These are phyloP conservation scores for Plasmopara halstedii DNA, from an alignment of 352 stramenopile genomes.

Conservation along the genomic window DNA sequence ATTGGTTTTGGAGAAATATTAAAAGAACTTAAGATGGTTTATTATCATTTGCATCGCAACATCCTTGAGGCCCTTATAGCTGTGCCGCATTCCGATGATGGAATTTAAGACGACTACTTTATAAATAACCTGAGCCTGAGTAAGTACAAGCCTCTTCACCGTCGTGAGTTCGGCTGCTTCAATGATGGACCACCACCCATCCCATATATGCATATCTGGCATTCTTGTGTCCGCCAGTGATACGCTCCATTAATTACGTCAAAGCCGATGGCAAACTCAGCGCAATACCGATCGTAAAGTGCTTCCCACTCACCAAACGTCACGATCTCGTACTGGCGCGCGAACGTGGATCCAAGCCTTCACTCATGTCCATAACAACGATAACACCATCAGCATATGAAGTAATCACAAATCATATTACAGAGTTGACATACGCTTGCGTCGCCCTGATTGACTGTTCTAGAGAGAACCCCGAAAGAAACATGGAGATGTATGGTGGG, in stretches of 20 bases:
- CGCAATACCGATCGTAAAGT: slow-evolving; percentile 68
- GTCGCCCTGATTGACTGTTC: slow-evolving; percentile 68
- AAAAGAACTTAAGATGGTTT: too few relatives aligned
- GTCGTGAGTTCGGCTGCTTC: slow-evolving; percentile 40
- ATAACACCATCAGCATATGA: neutral
- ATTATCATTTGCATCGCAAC: too few relatives aligned
- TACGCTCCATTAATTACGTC: slow-evolving; percentile 72
- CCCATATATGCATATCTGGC: slow-evolving; percentile 71
- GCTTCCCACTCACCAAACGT: slow-evolving; percentile 75
- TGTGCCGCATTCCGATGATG: too few relatives aligned
- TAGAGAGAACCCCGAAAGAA: slow-evolving; percentile 74
- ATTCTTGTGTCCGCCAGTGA: slow-evolving; percentile 77
- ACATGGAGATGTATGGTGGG: slow-evolving; percentile 80
- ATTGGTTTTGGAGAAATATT: too few relatives aligned
- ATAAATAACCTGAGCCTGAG: too few relatives aligned
- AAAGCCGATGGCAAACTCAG: slow-evolving; percentile 77
- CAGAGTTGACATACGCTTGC: slow-evolving; percentile 41
- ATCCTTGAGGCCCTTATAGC: too few relatives aligned
- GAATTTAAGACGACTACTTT: too few relatives aligned
- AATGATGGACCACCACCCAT: slow-evolving; percentile 34
- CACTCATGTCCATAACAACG: neutral
- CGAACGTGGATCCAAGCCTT: slow-evolving; percentile 40
- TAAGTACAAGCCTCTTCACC: slow-evolving; percentile 11
- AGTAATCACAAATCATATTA: neutral
- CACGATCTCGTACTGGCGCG: slow-evolving; percentile 83